Conservation (phyloP, 2,329 filamentous ascomycete genomes). For the Fusarium chlamydosporum region DNA sequence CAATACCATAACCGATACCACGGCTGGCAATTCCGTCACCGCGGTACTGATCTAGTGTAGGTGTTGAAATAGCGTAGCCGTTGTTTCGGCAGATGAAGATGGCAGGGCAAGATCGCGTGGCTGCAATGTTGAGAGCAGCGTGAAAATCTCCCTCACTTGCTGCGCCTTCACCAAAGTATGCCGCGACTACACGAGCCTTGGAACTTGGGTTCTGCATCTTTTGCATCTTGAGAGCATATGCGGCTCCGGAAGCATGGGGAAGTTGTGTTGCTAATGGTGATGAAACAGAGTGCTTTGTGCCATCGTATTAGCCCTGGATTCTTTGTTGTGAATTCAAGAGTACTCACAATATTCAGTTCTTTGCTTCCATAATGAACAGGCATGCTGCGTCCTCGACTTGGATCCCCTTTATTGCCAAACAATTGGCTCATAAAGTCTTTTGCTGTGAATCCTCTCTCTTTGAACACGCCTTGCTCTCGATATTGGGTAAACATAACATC, state of each 20-base stretch:
- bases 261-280: constrained; percentile 90
- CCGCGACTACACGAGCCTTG: constrained; percentile 78
- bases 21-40: constrained; percentile 91
- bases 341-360: constrained; percentile 82
- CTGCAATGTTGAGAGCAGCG: constrained; percentile 90
- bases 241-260: constrained; percentile 87
- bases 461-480: constrained; percentile 90
- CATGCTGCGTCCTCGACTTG: constrained; percentile 91
- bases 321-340: no score
- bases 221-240: constrained; percentile 89
- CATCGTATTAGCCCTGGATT: constrained; percentile 19
- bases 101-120: constrained; percentile 87
- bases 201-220: constrained; percentile 77
- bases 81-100: constrained; percentile 95
- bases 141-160: constrained; percentile 95
- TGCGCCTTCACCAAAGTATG: constrained; percentile 92
- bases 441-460: constrained; percentile 87
- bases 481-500: constrained; percentile 97
- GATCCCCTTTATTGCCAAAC: constrained; percentile 87
- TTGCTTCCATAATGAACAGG: constrained; percentile 94
- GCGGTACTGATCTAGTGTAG: constrained; percentile 90
- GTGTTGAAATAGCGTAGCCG: constrained; percentile 90
- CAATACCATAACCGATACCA: constrained; percentile 92
- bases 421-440: constrained; percentile 96
- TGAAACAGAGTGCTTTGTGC: constrained; percentile 79